phyloP scores from a whole-genome alignment of 371 early-diverging fungal species.

The Batrachochytrium dendrobatidis region DNA sequence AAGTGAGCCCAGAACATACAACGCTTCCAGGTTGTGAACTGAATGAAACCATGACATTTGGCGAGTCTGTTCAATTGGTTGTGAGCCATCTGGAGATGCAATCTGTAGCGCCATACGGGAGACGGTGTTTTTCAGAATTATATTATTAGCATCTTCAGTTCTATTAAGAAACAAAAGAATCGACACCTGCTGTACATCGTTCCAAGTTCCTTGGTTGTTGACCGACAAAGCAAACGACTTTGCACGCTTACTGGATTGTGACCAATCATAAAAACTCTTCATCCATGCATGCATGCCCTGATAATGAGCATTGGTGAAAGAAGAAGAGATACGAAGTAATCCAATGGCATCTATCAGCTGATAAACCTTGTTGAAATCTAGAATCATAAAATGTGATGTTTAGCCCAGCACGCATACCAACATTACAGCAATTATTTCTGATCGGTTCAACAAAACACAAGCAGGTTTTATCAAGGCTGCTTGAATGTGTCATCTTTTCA shows the following conservation, averaged over 20 bases:
- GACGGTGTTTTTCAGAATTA: conserved; percentile 21
- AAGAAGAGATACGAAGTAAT: conserved; percentile 5
- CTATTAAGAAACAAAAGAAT: conserved; percentile 36
- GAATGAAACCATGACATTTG: conserved; percentile 38
- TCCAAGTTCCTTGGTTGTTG: conserved; percentile 48
- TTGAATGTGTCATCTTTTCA: no score
- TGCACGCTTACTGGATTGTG: conserved; percentile 33
- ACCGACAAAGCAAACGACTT: conserved; percentile 19
- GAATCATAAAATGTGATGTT: no score
- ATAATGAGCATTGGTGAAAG: neutral
- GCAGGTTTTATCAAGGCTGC: no score
- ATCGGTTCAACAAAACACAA: no score
- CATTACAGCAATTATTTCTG: no score
- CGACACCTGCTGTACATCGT: conserved; percentile 39
- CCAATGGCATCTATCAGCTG: conserved; percentile 12
- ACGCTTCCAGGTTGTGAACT: conserved; percentile 34
- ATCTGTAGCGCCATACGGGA: conserved; percentile 32
- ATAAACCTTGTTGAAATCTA: conserved; percentile 7
- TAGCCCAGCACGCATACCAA: no score
- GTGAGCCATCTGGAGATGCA: conserved; percentile 20
- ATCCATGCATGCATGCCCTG: conserved; percentile 30
- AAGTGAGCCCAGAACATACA: conserved; percentile 34
- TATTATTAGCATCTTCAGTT: conserved; percentile 18
- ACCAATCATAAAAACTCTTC: conserved; percentile 36
- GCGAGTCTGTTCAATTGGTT: conserved; percentile 32